Evolutionary conservation across 768 basidiomycete genomes (phyloP).

Genomic region (Lenzites betulinus): DNA sequence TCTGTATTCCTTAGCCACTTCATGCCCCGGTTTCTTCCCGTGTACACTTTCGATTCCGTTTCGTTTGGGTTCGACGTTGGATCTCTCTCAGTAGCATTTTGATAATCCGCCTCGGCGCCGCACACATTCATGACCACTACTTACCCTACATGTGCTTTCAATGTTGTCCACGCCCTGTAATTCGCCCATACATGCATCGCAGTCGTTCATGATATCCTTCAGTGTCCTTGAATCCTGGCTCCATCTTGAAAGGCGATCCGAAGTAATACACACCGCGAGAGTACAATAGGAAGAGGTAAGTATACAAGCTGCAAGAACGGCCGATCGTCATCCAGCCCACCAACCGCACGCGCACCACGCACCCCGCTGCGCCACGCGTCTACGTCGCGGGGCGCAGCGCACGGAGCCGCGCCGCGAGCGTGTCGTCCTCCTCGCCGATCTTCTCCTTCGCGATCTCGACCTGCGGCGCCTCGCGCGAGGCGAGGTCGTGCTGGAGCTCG

Average conservation of each 20-base stretch:
- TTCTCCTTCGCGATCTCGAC: conserved; percentile 54
- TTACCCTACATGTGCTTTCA: conserved; percentile 3
- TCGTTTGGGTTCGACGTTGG: not conserved
- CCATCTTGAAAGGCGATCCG: not conserved
- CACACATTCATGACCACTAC: not conserved
- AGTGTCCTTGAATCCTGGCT: not conserved
- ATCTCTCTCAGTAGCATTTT: not conserved
- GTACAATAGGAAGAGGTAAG: conserved; percentile 12
- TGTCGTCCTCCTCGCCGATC: conserved; percentile 72
- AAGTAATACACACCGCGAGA: conserved; percentile 18
- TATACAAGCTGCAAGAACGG: conserved; percentile 14
- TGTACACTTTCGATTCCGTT: not conserved
- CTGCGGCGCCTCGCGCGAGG: conserved; percentile 51
- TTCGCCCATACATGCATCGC: conserved; percentile 2
- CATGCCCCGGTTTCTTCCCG: not conserved
- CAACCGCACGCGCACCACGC: not conserved
- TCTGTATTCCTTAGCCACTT: conserved; percentile 19
- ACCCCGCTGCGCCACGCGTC: not conserved
- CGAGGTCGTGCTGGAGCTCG: conserved; percentile 89
- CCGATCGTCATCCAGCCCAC: not conserved
- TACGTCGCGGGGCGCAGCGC: conserved; percentile 81
- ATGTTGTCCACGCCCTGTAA: conserved; percentile 19
- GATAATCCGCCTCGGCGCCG: not conserved
- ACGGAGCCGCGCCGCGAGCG: conserved; percentile 83
- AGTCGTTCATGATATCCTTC: not conserved